Base-by-base conservation (phyloP, 2,329 filamentous ascomycete genomes). In the Huntiella decipiens region DNA sequence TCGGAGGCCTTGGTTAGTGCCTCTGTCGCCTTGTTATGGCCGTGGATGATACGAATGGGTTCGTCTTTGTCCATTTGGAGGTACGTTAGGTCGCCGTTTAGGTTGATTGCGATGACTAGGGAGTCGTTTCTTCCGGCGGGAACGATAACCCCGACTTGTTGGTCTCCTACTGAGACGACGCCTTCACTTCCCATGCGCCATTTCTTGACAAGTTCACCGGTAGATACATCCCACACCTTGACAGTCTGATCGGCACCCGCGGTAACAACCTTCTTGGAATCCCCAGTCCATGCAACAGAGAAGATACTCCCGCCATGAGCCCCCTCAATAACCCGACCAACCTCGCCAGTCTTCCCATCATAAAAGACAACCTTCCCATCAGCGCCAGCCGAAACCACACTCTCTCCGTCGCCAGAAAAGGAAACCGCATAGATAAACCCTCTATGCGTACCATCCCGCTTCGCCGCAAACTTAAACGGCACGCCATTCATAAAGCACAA, bases 121-220 rank as follows among this genome's bases (percentile, higher is more conserved):
- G 82, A 84, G 58, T 98, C 91, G 45, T 67, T 81, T 52, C 88
- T 74, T 41, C 82, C 82, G 40, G 76, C 70, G 1, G 87, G 84
- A 77, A 86, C 93, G 7, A 91, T 84, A 4, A 98, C 85, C 44
- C 91, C 91, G 31, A 96, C 84, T 59, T 98, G 91, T 61, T 98
- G 91, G 58, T 95, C 73, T 3, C 71, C 70, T 34, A 95, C 68
- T 57, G 74, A 85, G 51, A 79, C 71, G 38, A 65, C 66, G 12
- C 78, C 79, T 37, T 87, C 80, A 31, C 74, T 75, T 16, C 87
- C 86, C 58, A 96, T 73, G 52, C 74, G 74, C 91, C 91, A 98
- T 19, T 74, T 83, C 59, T 92, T 82, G 5, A 79, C 67, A 15
- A 74, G 74, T 57, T 81, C 81, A 32, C 81, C 84, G 11, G 77